Base-by-base conservation (phyloP, 805 yeast genomes). In the Lipomyces lipofer region DNA sequence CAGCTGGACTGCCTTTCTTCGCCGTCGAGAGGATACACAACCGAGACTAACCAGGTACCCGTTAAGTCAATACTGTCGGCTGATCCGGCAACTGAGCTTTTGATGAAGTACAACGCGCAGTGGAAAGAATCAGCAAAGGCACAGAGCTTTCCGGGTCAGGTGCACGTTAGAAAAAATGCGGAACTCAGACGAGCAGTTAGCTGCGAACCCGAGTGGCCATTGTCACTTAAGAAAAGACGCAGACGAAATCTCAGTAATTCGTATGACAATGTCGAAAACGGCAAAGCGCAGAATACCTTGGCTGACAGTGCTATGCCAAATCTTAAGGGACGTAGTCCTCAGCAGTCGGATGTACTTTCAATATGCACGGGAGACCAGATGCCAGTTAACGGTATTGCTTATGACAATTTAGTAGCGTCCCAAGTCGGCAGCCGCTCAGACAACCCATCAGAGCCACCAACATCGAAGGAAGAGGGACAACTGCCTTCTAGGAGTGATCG, bases 141-240 rank as follows among this genome's bases (percentile, higher is more conserved):
- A n/a, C n/a, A n/a, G n/a, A n/a, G n/a, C n/a, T n/a, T n/a, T n/a
- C n/a, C n/a, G n/a, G n/a, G n/a, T n/a, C n/a, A n/a, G n/a, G n/a
- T n/a, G n/a, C n/a, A n/a, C n/a, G n/a, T n/a, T n/a, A n/a, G n/a
- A n/a, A n/a, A n/a, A n/a, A n/a, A n/a, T n/a, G n/a, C n/a, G n/a
- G n/a, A n/a, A 30, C 19, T 15, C 10, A 12, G 56, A 29, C 21
- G 57, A 35, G 40, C 58, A 10, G 30, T 28, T 19, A 52, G 58
- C 29, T 56, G 60, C 25, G 60, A 52, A 13, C 54, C 60, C 2
- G 60, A 56, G 19, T 53, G 58, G 58, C 58, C 59, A 25, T 39
- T 13, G 10, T 35, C 54, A 1, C 17, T 38, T 9, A 39, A 46
- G 25, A 36, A 48, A 28, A 21, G 46, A 27, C 39, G 55, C 17